phyloP scores from a whole-genome alignment of 768 basidiomycete species.

The Termitomyces bulborhizus region DNA sequence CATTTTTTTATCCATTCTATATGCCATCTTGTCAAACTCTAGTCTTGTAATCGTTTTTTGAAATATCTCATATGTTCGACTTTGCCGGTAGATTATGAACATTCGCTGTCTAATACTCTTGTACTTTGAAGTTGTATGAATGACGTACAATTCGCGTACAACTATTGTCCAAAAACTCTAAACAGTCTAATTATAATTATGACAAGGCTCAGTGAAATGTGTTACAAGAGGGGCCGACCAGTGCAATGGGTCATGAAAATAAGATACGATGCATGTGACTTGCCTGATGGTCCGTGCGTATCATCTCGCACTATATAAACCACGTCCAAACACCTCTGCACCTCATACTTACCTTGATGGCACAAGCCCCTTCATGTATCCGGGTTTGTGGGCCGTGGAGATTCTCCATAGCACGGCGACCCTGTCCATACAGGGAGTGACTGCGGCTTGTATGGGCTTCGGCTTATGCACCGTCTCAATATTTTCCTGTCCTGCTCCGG shows the following conservation, averaged over 20 bases:
- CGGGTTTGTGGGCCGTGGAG: conserved; percentile 52
- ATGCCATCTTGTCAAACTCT: not conserved
- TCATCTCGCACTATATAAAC: not conserved
- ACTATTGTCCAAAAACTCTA: not conserved
- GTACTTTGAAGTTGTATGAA: not conserved
- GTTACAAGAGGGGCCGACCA: too few species aligned
- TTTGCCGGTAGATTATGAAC: not conserved
- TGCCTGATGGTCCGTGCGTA: conserved; percentile 11
- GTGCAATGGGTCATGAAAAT: not conserved
- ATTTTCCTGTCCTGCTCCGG: conserved; percentile 56
- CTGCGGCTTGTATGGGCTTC: conserved; percentile 50
- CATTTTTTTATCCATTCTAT: conserved; percentile 1
- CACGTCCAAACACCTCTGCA: not conserved
- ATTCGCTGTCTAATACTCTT: not conserved
- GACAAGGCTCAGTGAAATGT: too few species aligned
- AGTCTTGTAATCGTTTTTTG: not conserved
- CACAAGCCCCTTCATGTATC: conserved; percentile 48
- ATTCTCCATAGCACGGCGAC: conserved; percentile 69
- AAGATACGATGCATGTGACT: not conserved
- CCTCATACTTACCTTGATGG: conserved; percentile 65
- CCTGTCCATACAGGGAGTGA: conserved; percentile 58
- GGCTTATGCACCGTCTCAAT: conserved; percentile 62
- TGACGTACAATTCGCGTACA: not conserved
- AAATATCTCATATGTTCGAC: not conserved
- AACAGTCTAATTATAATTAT: not conserved